These are phyloP conservation scores for Cunninghamia lanceolata DNA, from an alignment of 75 land plant species.

Conservation along the genomic window DNA sequence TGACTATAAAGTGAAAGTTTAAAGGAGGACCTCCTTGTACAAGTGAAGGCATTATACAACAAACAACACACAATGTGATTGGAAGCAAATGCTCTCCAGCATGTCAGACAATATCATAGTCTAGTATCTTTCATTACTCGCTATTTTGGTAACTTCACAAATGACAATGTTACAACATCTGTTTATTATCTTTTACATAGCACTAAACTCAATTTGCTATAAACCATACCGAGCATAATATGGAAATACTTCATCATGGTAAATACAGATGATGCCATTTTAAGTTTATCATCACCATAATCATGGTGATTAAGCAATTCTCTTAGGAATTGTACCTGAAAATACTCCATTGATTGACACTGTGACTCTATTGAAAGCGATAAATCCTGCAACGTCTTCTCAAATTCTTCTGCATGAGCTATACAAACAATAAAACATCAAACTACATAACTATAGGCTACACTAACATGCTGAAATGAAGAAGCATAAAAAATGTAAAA, in stretches of 20 bases:
- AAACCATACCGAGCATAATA: background rate
- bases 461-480: background rate
- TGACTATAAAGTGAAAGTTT: background rate
- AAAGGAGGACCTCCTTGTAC: background rate
- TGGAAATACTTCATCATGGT: background rate
- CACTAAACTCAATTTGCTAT: background rate
- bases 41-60: background rate
- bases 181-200: background rate
- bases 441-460: background rate
- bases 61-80: background rate
- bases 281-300: background rate
- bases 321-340: conserved; percentile 18
- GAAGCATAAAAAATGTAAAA: background rate
- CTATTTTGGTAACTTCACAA: background rate
- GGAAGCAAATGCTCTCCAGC: background rate
- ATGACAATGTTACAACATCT: background rate
- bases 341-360: conserved; percentile 44
- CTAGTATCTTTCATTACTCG: background rate
- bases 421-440: conserved; percentile 1
- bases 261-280: background rate
- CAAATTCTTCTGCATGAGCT: conserved; percentile 24
- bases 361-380: conserved; percentile 19
- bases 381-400: conserved; percentile 25
- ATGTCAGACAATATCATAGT: background rate
- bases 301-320: background rate